These are phyloP conservation scores for Cruciata laevipes DNA, from an alignment of 257 asterid species.

Conservation along the genomic window DNA sequence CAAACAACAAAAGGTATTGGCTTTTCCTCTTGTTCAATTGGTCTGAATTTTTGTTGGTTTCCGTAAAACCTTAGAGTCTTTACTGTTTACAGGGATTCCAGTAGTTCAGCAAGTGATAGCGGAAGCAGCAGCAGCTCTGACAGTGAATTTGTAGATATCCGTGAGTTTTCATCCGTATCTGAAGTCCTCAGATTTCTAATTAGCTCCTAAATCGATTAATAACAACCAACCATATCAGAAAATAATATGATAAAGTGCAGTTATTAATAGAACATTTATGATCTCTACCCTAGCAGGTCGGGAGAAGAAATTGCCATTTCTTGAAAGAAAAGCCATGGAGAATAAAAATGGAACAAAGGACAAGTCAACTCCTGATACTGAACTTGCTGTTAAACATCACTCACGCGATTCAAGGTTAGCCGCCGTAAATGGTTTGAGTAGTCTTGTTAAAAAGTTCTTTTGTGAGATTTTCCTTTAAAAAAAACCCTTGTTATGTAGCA, in stretches of 20 bases:
- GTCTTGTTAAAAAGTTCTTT: neutral
- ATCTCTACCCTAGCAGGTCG: conserved; percentile 21
- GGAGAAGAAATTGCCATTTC: conserved; percentile 25
- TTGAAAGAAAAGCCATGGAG: conserved; percentile 24
- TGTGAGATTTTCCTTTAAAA: neutral
- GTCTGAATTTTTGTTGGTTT: neutral
- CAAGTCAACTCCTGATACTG: conserved; percentile 35
- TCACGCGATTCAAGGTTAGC: conserved; percentile 49
- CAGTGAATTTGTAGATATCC: conserved; percentile 38
- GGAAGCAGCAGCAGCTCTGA: conserved; percentile 54
- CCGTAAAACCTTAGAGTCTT: neutral
- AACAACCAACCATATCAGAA: neutral
- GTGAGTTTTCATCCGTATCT: conserved; percentile 24
- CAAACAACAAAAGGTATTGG: conserved; percentile 47
- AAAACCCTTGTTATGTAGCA: conserved; percentile 29
- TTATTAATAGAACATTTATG: neutral
- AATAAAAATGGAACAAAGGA: conserved; percentile 27
- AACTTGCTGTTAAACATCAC: conserved; percentile 24
- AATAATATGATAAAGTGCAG: neutral
- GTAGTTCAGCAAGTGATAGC: conserved; percentile 43
- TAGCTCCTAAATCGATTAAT: neutral
- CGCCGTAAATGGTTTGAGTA: conserved; percentile 1
- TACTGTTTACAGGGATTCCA: conserved; percentile 50
- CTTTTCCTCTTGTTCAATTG: conserved; percentile 2
- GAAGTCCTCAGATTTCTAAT: neutral